phyloP scores from a whole-genome alignment of 2,329 filamentous ascomycete genomes.

The Colletotrichum trifolii region DNA sequence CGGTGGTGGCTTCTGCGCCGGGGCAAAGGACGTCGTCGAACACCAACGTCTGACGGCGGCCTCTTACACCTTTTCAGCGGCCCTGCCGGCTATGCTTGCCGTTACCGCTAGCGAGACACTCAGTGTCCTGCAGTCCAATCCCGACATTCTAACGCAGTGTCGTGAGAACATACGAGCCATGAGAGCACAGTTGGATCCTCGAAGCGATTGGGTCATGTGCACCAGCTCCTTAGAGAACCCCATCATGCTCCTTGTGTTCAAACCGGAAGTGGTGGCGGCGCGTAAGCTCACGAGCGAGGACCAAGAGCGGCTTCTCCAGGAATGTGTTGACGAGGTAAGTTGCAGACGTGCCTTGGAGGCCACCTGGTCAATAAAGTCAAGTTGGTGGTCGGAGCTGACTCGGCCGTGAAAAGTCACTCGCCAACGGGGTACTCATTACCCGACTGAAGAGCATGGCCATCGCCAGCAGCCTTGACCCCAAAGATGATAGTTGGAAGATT shows the following conservation, averaged over 20 bases:
- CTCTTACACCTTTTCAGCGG: constrained; percentile 95
- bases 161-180: constrained; percentile 89
- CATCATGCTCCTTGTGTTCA: constrained; percentile 84
- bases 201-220: constrained; percentile 92
- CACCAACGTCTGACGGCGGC: constrained; percentile 95
- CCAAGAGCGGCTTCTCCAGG: constrained; percentile 86
- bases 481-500: constrained; percentile 76
- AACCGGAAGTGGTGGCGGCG: constrained; percentile 81
- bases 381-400: constrained; percentile 16
- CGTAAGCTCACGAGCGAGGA: constrained; percentile 77
- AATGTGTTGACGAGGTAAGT: constrained; percentile 94
- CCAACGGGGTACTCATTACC: constrained; percentile 90
- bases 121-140: constrained; percentile 85
- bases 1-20: constrained; percentile 95
- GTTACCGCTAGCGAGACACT: constrained; percentile 96
- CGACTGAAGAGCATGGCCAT: constrained; percentile 83
- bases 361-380: neutral
- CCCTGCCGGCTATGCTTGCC: constrained; percentile 90
- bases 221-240: constrained; percentile 88
- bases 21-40: constrained; percentile 89
- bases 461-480: constrained; percentile 69
- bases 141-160: constrained; percentile 81
- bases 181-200: constrained; percentile 87
- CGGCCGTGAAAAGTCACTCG: constrained; percentile 69
- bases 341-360: neutral